A percentile compares a stretch with the other conserved stretches of the same genome.
Conservation (phyloP, 208 protist genomes). For the Leishmania mexicana region DNA sequence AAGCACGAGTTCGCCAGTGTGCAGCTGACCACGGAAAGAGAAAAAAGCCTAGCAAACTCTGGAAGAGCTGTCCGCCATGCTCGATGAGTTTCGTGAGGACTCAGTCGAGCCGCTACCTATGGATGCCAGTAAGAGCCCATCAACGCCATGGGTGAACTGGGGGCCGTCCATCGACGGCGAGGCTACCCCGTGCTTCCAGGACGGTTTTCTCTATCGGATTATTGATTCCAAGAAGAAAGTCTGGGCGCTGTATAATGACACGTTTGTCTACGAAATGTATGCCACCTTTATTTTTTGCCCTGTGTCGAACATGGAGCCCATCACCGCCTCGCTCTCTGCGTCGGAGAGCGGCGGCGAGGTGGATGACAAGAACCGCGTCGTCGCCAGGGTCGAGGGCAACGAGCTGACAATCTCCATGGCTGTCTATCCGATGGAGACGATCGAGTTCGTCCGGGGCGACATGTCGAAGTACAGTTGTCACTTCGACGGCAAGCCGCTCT, state of each 20-base stretch:
- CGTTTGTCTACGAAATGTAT: constrained; percentile 64
- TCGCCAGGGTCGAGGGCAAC: constrained; percentile 68
- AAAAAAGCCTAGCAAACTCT: background rate
- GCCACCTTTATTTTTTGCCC: constrained; percentile 70
- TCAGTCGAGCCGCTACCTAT: constrained; percentile 25
- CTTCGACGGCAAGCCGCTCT: constrained; percentile 53
- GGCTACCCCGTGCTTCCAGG: constrained; percentile 61
- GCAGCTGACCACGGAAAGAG: background rate
- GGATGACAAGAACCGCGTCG: constrained; percentile 26
- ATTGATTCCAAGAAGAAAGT: constrained; percentile 50
- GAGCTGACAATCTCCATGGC: constrained; percentile 45
- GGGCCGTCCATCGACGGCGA: constrained; percentile 46
- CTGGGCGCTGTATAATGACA: constrained; percentile 90
- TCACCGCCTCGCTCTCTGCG: constrained; percentile 7
- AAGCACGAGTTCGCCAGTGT: background rate
- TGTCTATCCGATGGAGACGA: constrained; percentile 78
- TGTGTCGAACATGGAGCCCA: constrained; percentile 29
- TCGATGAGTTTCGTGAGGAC: constrained; percentile 80
- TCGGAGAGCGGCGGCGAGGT: constrained; percentile 11
- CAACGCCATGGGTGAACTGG: constrained; percentile 30
- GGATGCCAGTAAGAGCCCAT: constrained; percentile 16
- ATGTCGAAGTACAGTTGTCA: constrained; percentile 63
- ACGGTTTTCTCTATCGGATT: constrained; percentile 74
- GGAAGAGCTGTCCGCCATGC: background rate
- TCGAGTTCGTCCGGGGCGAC: constrained; percentile 69